A percentile compares a stretch with the other conserved stretches of the same genome.
Conservation (phyloP, 1,284 basidiomycete genomes). For the Phylloboletellus chloephorus region DNA sequence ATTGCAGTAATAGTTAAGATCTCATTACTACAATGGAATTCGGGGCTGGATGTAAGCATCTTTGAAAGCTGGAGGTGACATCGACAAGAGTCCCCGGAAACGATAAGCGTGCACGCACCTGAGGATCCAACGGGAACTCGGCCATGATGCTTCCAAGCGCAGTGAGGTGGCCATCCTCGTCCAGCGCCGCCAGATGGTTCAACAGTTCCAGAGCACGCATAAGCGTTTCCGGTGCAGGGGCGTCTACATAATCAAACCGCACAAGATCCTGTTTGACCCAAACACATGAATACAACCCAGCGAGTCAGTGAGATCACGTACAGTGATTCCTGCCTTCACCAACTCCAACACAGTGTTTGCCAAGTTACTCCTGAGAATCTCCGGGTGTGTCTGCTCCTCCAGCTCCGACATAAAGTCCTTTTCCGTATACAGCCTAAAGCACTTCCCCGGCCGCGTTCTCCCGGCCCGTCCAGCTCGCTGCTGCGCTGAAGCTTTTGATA, state of each 20-base stretch:
- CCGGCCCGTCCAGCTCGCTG: slow-evolving; percentile 97
- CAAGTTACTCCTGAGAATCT: slow-evolving; percentile 89
- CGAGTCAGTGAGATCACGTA: slow-evolving; percentile 20
- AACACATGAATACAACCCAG: slow-evolving; percentile 6
- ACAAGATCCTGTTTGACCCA: slow-evolving; percentile 68
- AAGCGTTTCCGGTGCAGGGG: slow-evolving; percentile 94
- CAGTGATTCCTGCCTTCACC: slow-evolving; percentile 88
- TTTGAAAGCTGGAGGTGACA: slow-evolving; percentile 64
- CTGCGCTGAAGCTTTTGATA: slow-evolving; percentile 94
- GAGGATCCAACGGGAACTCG: slow-evolving; percentile 96
- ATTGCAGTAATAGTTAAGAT: slow-evolving; percentile 94
- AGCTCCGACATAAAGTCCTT: slow-evolving; percentile 95
- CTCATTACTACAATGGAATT: slow-evolving; percentile 96
- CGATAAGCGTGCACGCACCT: slow-evolving; percentile 44
- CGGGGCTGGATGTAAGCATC: slow-evolving; percentile 90
- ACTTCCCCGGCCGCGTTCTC: slow-evolving; percentile 93
- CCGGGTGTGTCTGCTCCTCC: slow-evolving; percentile 95
- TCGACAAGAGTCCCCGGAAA: background rate
- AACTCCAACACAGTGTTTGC: slow-evolving; percentile 94
- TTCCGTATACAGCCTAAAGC: slow-evolving; percentile 96
- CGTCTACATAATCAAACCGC: slow-evolving; percentile 92
- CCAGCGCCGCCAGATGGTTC: slow-evolving; percentile 88
- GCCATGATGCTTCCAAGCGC: slow-evolving; percentile 90
- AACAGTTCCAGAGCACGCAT: slow-evolving; percentile 96
- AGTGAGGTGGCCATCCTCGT: slow-evolving; percentile 93